Evolutionary conservation across 768 basidiomycete species (phyloP), one percentile per base, ranked within the genome.

Genomic region (Xerocomellus intermedius): DNA sequence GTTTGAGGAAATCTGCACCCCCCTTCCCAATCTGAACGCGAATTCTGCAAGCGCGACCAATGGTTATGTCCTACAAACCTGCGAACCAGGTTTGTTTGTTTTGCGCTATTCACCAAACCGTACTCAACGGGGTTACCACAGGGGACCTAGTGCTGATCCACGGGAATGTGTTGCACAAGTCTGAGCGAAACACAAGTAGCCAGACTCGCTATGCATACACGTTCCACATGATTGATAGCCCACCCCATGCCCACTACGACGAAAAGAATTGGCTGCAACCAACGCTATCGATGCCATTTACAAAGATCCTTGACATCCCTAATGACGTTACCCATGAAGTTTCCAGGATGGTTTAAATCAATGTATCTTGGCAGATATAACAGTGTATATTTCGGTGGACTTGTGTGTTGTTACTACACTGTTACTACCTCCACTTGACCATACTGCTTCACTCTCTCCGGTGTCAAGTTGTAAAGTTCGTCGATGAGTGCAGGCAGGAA

Each of bases 201-300:
- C 79, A 85, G 57, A 92, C 92, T 2, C 81, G 97, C 52, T 91
- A 86, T 60, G 95, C 95, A 28, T 99, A 98, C 68, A 98, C 97
- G 0, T 98, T 97, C 71, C 95, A 94, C 62, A 92, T 93, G 91
- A 86, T 94, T 45, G 91, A 96, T 64, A 86, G 81, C 19, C 79
- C 80, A 38, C 86, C 83, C 22, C 73, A 79, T 62, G 89, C 84
- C 8, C 72, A 66, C 38, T 97, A 95, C 54, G 96, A 98, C 57
- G 80, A 84, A 64, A 91, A 91, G 82, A 98, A 97, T 67, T 97
- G 95, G 95, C 74, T 98, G 54, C 95, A 98, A 68, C 94, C 95
- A 1, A 93, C 93, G 4, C 59, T 74, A 10, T 81, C 77, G 13
- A 87, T 91, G 87, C 91, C 94, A 2, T 97, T 98, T 73, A 79